Conservation (phyloP, 768 basidiomycete genomes). For the Lyophyllum shimeji region DNA sequence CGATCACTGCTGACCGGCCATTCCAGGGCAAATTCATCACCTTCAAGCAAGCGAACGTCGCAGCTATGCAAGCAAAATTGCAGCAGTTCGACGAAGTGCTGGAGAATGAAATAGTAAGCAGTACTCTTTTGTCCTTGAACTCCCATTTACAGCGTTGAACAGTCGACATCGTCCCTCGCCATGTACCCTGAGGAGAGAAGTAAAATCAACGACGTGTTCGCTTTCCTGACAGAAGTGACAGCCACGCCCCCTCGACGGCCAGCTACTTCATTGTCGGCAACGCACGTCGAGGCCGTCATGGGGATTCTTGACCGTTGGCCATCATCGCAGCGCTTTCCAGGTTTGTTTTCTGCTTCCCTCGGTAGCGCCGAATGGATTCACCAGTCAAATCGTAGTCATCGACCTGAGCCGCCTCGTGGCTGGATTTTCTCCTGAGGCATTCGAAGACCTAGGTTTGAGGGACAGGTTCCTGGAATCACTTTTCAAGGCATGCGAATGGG, state of each 20-base stretch:
- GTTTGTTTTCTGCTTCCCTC: conserved; percentile 32
- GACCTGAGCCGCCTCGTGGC: conserved; percentile 80
- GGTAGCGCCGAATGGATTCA: neutral
- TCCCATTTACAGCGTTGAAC: conserved; percentile 4
- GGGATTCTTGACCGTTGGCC: conserved; percentile 78
- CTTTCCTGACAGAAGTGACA: conserved; percentile 52
- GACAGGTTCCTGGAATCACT: conserved; percentile 59
- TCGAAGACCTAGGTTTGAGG: conserved; percentile 41
- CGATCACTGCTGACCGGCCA: neutral
- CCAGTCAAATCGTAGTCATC: conserved; percentile 52
- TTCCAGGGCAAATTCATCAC: conserved; percentile 58
- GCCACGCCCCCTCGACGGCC: conserved; percentile 32
- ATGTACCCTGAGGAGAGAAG: conserved; percentile 65
- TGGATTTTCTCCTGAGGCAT: conserved; percentile 58
- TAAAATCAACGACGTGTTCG: conserved; percentile 62
- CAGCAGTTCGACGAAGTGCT: conserved; percentile 72
- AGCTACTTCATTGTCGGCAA: conserved; percentile 33
- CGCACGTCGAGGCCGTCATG: conserved; percentile 62
- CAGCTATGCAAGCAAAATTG: conserved; percentile 78
- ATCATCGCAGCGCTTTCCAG: conserved; percentile 66
- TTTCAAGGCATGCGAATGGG: conserved; percentile 71
- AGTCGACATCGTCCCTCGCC: conserved; percentile 74
- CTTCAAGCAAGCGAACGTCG: conserved; percentile 84
- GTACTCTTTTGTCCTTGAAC: neutral
- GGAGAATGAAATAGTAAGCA: conserved; percentile 64